A percentile compares a stretch with the other conserved stretches of the same genome.
Conservation (phyloP, 495 filamentous ascomycete genomes). For the Xylaria scruposa region DNA sequence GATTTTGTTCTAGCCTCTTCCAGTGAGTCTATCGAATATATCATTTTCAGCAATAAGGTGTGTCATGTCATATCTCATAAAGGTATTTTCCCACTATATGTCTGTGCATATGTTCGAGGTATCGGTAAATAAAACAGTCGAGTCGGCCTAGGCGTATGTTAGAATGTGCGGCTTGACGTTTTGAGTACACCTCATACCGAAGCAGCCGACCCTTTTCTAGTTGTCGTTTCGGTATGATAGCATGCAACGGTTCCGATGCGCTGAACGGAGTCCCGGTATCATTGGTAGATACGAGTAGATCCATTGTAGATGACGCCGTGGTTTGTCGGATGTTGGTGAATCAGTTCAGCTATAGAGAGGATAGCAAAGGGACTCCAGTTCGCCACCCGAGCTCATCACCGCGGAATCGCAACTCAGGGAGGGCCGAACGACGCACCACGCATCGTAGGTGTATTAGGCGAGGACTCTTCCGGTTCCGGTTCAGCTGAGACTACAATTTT, state of each 20-base stretch:
- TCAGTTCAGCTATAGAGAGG: background rate
- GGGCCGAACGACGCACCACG: background rate
- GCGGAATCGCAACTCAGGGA: background rate
- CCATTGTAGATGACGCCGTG: background rate
- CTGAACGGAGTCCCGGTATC: background rate
- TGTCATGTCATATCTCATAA: background rate
- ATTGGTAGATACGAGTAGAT: background rate
- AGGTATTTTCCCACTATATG: background rate
- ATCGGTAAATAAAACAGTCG: background rate
- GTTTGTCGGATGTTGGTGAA: background rate
- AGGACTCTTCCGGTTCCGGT: conserved; percentile 27
- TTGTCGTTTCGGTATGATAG: too few relatives aligned
- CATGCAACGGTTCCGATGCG: background rate
- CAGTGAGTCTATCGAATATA: background rate
- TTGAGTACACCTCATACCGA: background rate
- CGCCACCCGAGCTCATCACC: background rate
- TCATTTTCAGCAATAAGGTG: background rate
- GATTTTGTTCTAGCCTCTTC: background rate
- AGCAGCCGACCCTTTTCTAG: background rate
- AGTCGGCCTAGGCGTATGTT: background rate
- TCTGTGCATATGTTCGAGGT: background rate
- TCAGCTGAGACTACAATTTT: conserved; percentile 30
- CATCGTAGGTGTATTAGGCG: background rate
- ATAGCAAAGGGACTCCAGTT: background rate
- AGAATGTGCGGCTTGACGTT: background rate